Percentiles rank a stretch among this genome's conserved stretches.
Evolutionary conservation across 139 green algal genomes (phyloP).

Genomic region (Zygnema cylindricum): DNA sequence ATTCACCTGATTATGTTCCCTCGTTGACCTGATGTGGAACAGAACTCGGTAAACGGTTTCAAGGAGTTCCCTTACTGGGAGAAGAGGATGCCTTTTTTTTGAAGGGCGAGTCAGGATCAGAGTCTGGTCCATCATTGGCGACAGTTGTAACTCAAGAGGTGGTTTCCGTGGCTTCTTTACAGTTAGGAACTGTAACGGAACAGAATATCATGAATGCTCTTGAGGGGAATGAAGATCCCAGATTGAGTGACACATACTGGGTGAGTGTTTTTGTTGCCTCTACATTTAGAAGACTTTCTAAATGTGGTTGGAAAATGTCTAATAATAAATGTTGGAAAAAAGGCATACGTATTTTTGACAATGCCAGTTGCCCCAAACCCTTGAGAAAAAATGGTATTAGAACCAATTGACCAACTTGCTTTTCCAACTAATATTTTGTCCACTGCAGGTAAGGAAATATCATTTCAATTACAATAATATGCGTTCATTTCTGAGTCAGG

Average conservation of each 20-base stretch:
- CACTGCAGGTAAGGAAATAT: no score
- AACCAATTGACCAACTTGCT: no score
- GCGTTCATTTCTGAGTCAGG: no score
- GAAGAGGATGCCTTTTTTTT: conserved; percentile 60
- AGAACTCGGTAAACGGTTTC: conserved; percentile 45
- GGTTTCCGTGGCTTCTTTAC: background rate
- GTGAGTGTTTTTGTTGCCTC: conserved; percentile 18
- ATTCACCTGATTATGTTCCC: background rate
- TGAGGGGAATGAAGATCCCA: background rate
- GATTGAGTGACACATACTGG: background rate
- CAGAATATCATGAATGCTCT: background rate
- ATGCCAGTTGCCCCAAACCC: no score
- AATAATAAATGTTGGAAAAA: no score
- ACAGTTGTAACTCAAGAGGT: conserved; percentile 6
- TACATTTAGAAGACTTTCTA: no score
- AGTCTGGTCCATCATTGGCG: background rate
- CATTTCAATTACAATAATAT: no score
- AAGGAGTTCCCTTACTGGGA: conserved; percentile 50
- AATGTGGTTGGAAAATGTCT: no score
- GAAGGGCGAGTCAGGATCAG: background rate
- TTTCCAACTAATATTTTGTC: no score
- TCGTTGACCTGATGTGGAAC: background rate
- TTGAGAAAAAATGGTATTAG: no score
- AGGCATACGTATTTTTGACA: no score
- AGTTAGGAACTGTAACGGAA: background rate